Evolutionary conservation across 2,329 filamentous ascomycete genomes (phyloP), one percentile per base, ranked within the genome.

Genomic region (Fusarium pseudoanthophilum): DNA sequence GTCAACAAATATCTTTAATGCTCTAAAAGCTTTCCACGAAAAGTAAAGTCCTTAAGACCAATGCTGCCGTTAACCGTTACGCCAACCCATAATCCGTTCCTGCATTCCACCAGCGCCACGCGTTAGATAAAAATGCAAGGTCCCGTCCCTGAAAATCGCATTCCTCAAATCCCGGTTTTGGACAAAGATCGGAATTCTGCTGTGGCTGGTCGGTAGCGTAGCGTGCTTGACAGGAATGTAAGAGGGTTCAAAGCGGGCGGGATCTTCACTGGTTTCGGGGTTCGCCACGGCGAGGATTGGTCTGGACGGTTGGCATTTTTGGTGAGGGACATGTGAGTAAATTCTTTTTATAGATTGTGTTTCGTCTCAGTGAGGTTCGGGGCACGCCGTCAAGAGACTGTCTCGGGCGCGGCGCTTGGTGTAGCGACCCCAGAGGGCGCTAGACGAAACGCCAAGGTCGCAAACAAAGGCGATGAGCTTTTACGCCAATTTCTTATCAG

Each of bases 151-250:
- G 49, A 55, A 8, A 49, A 55, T 39, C 43, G 28, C 57, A 74
- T 73, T 73, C 71, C 71, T 51, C 3, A 49, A 16, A 21, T 26
- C 5, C 56, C 56, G 49, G 53, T 32, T 55, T 30, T 58, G 45
- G 57, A 2, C 52, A 52, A 43, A 15, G 62, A 36, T 64, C 61
- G 53, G 57, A 67, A 49, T 46, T 40, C 59, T 60, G n/a, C 15
- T 14, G 55, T 71, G 71, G 71, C 55, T 68, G 53, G 37, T 1
- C 5, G 20, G 15, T 14, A 24, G 14, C 42, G 26, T 48, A n/a
- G 39, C 45, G 36, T 20, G 20, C 11, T 15, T 11, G 10, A 9
- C 4, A 39, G 71, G 71, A 74, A 74, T 74, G 71, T 42, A 28
- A 5, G 30, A 55, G 20, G 43, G 28, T 40, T 32, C n/a, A 51